phyloP scores from a whole-genome alignment of 2,329 filamentous ascomycete species.

The Pseudogymnoascus sp. region DNA sequence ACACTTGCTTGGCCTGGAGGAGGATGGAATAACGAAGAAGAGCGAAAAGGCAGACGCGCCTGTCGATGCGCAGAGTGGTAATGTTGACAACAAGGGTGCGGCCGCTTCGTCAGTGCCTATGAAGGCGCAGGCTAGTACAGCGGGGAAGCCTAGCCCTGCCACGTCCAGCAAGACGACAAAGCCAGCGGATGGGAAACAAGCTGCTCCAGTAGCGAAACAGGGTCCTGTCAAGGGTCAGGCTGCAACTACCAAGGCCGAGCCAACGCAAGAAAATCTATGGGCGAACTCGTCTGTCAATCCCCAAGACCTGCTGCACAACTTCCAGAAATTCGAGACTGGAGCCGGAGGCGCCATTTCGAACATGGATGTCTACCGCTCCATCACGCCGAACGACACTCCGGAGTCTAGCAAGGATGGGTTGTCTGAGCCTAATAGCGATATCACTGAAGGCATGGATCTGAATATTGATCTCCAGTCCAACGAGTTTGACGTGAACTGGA shows the following conservation, averaged over 20 bases:
- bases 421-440: conserved; percentile 54
- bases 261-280: conserved; percentile 28
- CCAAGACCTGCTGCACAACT: conserved; percentile 37
- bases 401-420: conserved; percentile 53
- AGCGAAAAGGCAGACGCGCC: conserved; percentile 15
- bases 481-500: conserved; percentile 34
- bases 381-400: conserved; percentile 55
- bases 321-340: conserved; percentile 35
- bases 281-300: conserved; percentile 44
- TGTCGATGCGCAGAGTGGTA: conserved; percentile 36
- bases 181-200: conserved; percentile 13
- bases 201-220: conserved; percentile 25
- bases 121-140: conserved; percentile 40
- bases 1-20: conserved; percentile 41
- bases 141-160: conserved; percentile 26
- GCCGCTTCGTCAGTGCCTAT: conserved; percentile 36
- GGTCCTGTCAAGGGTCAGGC: conserved; percentile 19
- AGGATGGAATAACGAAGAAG: conserved; percentile 34
- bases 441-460: conserved; percentile 45
- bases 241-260: conserved; percentile 24
- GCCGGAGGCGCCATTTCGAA: conserved; percentile 44
- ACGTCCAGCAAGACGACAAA: conserved; percentile 28
- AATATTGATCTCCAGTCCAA: conserved; percentile 41
- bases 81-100: conserved; percentile 32
- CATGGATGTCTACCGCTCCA: conserved; percentile 43